A percentile compares a stretch with the other conserved stretches of the same genome.
Conservation (phyloP, 208 protist genomes). For the Lotmaria passim region DNA sequence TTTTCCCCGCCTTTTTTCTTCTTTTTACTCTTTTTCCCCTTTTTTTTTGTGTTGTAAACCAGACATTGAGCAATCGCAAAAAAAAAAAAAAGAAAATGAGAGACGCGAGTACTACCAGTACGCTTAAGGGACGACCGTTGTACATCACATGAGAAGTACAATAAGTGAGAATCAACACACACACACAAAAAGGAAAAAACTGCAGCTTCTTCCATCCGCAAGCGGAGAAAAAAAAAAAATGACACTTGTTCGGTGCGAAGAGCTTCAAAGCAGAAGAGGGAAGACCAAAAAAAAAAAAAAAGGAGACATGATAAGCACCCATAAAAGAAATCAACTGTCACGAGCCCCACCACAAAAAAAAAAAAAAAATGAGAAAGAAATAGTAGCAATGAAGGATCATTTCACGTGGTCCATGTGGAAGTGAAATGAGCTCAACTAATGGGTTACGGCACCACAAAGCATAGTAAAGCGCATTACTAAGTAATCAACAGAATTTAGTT, state of each 20-base stretch:
- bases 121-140: not conserved
- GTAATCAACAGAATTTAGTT: too few species aligned
- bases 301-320: not conserved
- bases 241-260: not conserved
- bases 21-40: too few species aligned
- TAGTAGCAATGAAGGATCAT: not conserved
- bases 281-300: slow-evolving; percentile 1
- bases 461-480: too few species aligned
- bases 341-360: slow-evolving; percentile 1
- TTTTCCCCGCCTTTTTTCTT: not conserved
- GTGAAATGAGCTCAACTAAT: too few species aligned
- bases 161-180: not conserved
- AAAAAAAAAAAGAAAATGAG: too few species aligned
- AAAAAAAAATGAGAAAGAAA: slow-evolving; percentile 2
- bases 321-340: not conserved
- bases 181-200: not conserved
- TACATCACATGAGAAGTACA: not conserved
- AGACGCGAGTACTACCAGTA: too few species aligned
- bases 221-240: slow-evolving; percentile 12
- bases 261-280: not conserved
- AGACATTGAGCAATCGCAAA: too few species aligned
- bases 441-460: too few species aligned
- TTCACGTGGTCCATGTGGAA: too few species aligned
- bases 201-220: too few species aligned
- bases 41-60: too few species aligned